Evolutionary conservation across 352 stramenopile genomes (phyloP).

Genomic region (Globisporangium paddicum): DNA sequence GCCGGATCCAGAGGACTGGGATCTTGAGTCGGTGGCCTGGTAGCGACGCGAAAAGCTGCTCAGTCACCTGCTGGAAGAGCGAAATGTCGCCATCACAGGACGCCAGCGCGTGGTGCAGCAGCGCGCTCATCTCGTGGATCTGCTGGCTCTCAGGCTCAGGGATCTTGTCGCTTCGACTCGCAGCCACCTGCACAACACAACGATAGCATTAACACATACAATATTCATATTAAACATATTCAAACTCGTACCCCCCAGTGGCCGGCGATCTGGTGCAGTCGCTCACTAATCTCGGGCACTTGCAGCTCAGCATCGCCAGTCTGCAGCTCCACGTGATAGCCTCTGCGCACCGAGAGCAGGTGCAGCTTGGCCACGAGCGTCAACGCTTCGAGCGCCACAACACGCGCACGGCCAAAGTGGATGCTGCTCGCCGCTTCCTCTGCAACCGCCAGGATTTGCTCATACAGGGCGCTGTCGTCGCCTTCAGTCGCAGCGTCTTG

Average conservation of each 20-base stretch:
- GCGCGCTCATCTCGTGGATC: conserved; percentile 25
- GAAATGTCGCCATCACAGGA: conserved; percentile 25
- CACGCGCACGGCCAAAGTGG: neutral
- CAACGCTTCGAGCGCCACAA: conserved; percentile 29
- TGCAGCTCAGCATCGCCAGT: neutral
- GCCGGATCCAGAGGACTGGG: conserved; percentile 38
- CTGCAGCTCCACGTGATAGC: conserved; percentile 18
- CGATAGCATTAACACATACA: neutral
- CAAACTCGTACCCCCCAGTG: conserved; percentile 6
- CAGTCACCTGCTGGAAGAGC: conserved; percentile 54
- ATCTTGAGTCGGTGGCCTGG: conserved; percentile 29
- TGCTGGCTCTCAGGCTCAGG: neutral
- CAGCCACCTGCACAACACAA: neutral
- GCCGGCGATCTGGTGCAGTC: conserved; percentile 1
- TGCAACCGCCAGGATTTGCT: conserved; percentile 12
- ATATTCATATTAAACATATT: neutral
- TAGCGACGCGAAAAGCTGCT: conserved; percentile 44
- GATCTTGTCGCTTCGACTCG: neutral
- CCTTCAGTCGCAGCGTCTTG: neutral
- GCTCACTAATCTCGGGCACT: conserved; percentile 2
- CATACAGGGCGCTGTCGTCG: neutral
- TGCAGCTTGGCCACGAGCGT: conserved; percentile 36
- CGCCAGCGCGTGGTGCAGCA: conserved; percentile 37
- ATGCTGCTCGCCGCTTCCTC: conserved; percentile 3
- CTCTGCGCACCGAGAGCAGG: conserved; percentile 20